Conservation (phyloP, 192 early-diverging fungal species). For the Coemansia sp. region DNA sequence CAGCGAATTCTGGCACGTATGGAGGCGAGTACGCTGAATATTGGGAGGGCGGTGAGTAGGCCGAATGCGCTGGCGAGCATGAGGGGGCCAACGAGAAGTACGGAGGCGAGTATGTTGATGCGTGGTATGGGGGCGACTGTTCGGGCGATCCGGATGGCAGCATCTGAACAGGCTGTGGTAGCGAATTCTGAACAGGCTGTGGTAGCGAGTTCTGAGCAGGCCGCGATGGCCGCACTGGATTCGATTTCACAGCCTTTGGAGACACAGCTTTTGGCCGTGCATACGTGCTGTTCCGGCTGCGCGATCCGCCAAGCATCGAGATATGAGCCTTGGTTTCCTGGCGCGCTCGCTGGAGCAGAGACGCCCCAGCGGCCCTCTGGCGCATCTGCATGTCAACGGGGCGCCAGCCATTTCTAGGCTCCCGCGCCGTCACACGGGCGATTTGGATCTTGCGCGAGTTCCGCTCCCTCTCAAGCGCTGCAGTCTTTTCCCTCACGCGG, state of each 20-base stretch:
- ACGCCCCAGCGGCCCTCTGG: slow-evolving; percentile 7
- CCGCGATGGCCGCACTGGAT: background rate
- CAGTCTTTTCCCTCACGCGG: slow-evolving; percentile 30
- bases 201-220: background rate
- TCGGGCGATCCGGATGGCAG: slow-evolving; percentile 36
- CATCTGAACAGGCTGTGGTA: background rate
- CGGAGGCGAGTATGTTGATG: slow-evolving; percentile 27
- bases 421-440: slow-evolving; percentile 1
- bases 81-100: slow-evolving; percentile 27
- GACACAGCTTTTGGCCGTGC: background rate
- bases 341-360: slow-evolving; percentile 36
- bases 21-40: slow-evolving; percentile 44
- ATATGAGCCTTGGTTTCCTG: slow-evolving; percentile 38
- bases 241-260: too few relatives aligned
- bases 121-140: slow-evolving; percentile 25
- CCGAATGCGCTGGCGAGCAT: slow-evolving; percentile 30
- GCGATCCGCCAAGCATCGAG: slow-evolving; percentile 21
- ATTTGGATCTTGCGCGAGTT: slow-evolving; percentile 33
- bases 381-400: background rate
- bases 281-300: background rate
- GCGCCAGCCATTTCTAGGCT: background rate
- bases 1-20: slow-evolving; percentile 34
- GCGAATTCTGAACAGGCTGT: background rate
- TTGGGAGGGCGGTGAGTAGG: slow-evolving; percentile 35
- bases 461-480: slow-evolving; percentile 26